phyloP scores from a whole-genome alignment of 2,329 filamentous ascomycete species.

The Alternaria infectoria region DNA sequence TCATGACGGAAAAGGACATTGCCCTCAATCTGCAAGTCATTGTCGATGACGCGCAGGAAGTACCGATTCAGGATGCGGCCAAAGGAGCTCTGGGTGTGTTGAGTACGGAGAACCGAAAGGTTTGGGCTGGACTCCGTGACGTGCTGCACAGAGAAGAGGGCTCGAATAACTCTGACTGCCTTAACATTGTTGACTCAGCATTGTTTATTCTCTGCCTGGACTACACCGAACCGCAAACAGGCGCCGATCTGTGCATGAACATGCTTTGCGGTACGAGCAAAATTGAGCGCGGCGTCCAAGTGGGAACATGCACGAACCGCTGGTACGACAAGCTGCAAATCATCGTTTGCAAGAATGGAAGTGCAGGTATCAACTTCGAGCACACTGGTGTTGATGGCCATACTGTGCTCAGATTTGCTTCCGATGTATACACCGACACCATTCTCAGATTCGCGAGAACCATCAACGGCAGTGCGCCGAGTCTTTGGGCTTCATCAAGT shows the following conservation, averaged over 20 bases:
- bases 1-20: slow-evolving; percentile 96
- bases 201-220: slow-evolving; percentile 92
- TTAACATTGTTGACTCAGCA: slow-evolving; percentile 94
- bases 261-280: slow-evolving; percentile 97
- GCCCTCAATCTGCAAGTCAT: slow-evolving; percentile 91
- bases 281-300: slow-evolving; percentile 90
- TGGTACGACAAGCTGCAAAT: slow-evolving; percentile 99
- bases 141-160: slow-evolving; percentile 83
- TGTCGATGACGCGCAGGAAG: slow-evolving; percentile 86
- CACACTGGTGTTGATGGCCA: slow-evolving; percentile 98
- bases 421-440: slow-evolving; percentile 95
- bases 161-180: slow-evolving; percentile 93
- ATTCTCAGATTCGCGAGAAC: slow-evolving; percentile 93
- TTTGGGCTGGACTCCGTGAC: slow-evolving; percentile 91
- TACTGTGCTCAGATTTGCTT: slow-evolving; percentile 94
- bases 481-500: slow-evolving; percentile 86
- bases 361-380: slow-evolving; percentile 98
- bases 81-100: slow-evolving; percentile 92
- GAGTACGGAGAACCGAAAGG: slow-evolving; percentile 94
- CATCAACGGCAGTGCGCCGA: slow-evolving; percentile 93
- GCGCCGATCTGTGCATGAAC: slow-evolving; percentile 89
- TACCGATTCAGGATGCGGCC: slow-evolving; percentile 91
- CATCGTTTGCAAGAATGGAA: slow-evolving; percentile 98
- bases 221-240: slow-evolving; percentile 82
- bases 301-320: slow-evolving; percentile 95